A percentile compares a stretch with the other conserved stretches of the same genome.
Evolutionary conservation across 2,329 filamentous ascomycete species (phyloP).

Genomic region (Penicillium rolfsii): DNA sequence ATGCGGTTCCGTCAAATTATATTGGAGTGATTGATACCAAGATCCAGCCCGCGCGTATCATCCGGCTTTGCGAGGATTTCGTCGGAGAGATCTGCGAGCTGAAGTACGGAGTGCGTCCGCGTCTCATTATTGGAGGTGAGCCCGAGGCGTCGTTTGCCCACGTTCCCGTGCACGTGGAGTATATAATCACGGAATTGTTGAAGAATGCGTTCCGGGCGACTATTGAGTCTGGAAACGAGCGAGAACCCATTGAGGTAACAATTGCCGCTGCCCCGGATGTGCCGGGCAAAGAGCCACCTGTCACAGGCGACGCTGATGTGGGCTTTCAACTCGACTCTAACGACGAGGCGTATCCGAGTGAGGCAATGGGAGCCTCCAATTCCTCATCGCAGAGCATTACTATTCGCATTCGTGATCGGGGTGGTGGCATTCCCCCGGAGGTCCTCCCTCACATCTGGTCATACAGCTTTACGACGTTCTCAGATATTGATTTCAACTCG

Average conservation of each 20-base stretch:
- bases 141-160: conserved; percentile 88
- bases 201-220: conserved; percentile 97
- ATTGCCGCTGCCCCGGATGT: conserved; percentile 73
- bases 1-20: conserved; percentile 59
- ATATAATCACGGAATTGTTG: conserved; percentile 92
- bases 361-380: conserved; percentile 37
- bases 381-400: conserved; percentile 77
- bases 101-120: conserved; percentile 86
- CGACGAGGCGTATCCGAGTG: conserved; percentile 36
- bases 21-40: conserved; percentile 96
- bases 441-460: conserved; percentile 90
- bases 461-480: conserved; percentile 96
- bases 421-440: conserved; percentile 85
- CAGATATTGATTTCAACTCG: conserved; percentile 61
- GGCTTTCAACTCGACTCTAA: conserved; percentile 37
- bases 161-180: conserved; percentile 94
- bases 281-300: conserved; percentile 38
- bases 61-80: conserved; percentile 83
- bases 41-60: conserved; percentile 76
- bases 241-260: conserved; percentile 85
- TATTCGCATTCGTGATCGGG: conserved; percentile 92
- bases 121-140: conserved; percentile 79
- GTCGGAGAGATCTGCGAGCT: conserved; percentile 97
- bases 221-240: conserved; percentile 77
- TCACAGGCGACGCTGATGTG: conserved; percentile 32